Evolutionary conservation across 1,284 basidiomycete species (phyloP).

Genomic region (Blastosporella zonata): DNA sequence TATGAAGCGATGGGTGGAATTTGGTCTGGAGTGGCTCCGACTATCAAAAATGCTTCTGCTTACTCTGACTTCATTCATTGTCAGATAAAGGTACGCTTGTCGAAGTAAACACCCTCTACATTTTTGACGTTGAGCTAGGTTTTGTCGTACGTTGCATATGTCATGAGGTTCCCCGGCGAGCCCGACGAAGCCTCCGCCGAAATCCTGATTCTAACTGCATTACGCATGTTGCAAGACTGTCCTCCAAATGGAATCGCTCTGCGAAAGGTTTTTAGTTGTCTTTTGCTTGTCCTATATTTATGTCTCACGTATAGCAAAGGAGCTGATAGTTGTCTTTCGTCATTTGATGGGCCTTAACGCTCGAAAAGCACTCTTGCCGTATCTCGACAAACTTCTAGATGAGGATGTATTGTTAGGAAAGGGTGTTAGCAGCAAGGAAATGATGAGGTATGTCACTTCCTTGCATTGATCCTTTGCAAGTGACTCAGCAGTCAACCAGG

Average conservation of each 20-base stretch:
- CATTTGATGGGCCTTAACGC: slow-evolving; percentile 87
- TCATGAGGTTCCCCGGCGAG: slow-evolving; percentile 72
- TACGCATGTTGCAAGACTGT: slow-evolving; percentile 92
- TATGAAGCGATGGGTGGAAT: slow-evolving; percentile 75
- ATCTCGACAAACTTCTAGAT: slow-evolving; percentile 89
- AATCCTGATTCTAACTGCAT: slow-evolving; percentile 75
- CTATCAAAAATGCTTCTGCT: slow-evolving; percentile 72
- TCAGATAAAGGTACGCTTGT: slow-evolving; percentile 78
- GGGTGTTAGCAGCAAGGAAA: slow-evolving; percentile 80
- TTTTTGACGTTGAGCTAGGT: slow-evolving; percentile 48
- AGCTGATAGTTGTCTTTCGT: slow-evolving; percentile 90
- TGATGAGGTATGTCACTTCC: slow-evolving; percentile 60
- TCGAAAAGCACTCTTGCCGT: slow-evolving; percentile 77
- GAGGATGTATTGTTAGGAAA: slow-evolving; percentile 91
- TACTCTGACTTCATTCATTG: slow-evolving; percentile 91
- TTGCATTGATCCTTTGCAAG: slow-evolving; percentile 12
- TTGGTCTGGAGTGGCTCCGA: slow-evolving; percentile 84
- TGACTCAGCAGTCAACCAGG: slow-evolving; percentile 35
- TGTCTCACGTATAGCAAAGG: slow-evolving; percentile 45
- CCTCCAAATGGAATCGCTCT: slow-evolving; percentile 84
- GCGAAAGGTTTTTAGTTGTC: slow-evolving; percentile 51
- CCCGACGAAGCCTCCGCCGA: slow-evolving; percentile 81
- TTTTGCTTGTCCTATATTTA: slow-evolving; percentile 1
- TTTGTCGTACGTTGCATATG: slow-evolving; percentile 91
- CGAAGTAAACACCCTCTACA: neutral